phyloP scores from a whole-genome alignment of 2,329 filamentous ascomycete genomes.

The Lizonia empirigonia region DNA sequence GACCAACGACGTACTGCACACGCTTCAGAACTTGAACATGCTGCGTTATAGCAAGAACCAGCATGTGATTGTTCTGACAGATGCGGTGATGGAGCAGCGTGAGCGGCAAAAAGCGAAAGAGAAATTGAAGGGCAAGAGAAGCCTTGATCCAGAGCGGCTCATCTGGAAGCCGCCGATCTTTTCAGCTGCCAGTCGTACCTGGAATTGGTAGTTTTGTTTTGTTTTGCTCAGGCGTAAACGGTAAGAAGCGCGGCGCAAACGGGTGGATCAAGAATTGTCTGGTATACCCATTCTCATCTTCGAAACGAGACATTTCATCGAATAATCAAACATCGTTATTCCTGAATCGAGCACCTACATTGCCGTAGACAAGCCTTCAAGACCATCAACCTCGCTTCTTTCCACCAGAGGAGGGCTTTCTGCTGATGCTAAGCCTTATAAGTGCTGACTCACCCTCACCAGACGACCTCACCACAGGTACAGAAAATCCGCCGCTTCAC shows the following conservation, averaged over 20 bases:
- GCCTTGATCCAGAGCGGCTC: constrained; percentile 77
- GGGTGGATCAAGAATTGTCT: not conserved
- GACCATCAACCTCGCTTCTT: not conserved
- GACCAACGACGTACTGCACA: constrained; percentile 95
- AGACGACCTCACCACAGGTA: not conserved
- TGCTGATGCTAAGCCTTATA: not conserved
- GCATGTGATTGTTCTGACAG: constrained; percentile 92
- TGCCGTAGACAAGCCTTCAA: not conserved
- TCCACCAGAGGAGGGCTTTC: not conserved
- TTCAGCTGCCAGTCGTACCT: constrained; percentile 84
- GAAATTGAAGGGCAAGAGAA: constrained; percentile 75
- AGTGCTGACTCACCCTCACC: constrained; percentile 7
- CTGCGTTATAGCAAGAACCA: constrained; percentile 94
- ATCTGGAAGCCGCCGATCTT: constrained; percentile 98
- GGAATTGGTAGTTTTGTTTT: constrained; percentile 76
- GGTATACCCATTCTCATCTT: constrained; percentile 12
- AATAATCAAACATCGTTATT: no score
- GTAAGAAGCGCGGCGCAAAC: not conserved
- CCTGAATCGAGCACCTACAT: no score
- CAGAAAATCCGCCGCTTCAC: no score
- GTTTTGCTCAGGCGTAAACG: not conserved
- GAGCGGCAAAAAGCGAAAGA: constrained; percentile 78
- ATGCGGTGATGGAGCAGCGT: constrained; percentile 73
- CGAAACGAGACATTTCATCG: not conserved
- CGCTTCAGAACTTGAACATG: constrained; percentile 91